These are phyloP conservation scores for Pythium biforme DNA, from an alignment of 352 stramenopile genomes.

Conservation along the genomic window DNA sequence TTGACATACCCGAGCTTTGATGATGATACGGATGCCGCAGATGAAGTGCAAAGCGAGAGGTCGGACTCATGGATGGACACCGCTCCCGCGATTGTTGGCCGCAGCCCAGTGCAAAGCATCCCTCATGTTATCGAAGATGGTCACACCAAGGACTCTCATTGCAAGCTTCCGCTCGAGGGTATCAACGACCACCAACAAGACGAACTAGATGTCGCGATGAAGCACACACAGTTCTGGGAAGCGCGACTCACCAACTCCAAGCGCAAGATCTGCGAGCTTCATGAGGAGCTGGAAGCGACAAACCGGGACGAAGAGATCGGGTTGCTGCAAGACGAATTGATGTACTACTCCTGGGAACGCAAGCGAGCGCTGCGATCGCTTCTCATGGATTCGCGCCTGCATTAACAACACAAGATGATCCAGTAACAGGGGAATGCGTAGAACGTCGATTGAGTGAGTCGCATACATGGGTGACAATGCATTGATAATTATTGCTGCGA, in stretches of 20 bases:
- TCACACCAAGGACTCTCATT: too few relatives aligned
- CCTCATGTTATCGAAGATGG: too few relatives aligned
- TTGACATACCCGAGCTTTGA: too few relatives aligned
- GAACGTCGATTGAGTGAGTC: too few relatives aligned
- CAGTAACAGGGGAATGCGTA: too few relatives aligned
- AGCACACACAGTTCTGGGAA: not conserved
- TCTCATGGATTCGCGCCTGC: not conserved
- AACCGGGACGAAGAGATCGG: not conserved
- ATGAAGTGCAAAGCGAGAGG: too few relatives aligned
- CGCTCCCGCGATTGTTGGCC: too few relatives aligned
- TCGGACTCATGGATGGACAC: too few relatives aligned
- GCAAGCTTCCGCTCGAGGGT: not conserved
- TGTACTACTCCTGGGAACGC: not conserved
- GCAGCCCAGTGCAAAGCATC: too few relatives aligned
- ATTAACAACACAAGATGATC: not conserved
- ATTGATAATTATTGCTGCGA: not conserved
- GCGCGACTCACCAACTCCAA: not conserved
- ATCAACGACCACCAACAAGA: not conserved
- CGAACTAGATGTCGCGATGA: not conserved
- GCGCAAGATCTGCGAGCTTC: not conserved
- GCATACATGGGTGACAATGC: not conserved
- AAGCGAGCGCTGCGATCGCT: conserved; percentile 14
- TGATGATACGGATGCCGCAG: too few relatives aligned
- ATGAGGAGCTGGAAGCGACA: not conserved
- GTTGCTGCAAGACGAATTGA: not conserved